Evolutionary conservation across 2,329 filamentous ascomycete species (phyloP).

Genomic region (Cytospora schulzeri): DNA sequence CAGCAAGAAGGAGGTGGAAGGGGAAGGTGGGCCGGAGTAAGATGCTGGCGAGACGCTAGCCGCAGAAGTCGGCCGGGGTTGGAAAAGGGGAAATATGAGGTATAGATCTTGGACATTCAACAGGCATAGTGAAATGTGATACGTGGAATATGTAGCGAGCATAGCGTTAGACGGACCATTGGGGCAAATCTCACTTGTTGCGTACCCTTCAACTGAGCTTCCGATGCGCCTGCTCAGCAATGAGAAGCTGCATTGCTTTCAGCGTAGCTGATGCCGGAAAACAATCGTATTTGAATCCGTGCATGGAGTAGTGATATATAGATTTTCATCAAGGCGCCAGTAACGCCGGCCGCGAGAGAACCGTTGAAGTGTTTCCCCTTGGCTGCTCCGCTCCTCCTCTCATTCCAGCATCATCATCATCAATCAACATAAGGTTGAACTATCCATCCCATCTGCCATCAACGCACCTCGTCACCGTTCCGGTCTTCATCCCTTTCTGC

Average conservation of each 20-base stretch:
- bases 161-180: conserved; percentile 16
- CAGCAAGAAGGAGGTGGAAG: neutral
- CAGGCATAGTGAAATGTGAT: neutral
- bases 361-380: conserved; percentile 16
- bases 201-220: conserved; percentile 2
- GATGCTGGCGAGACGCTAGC: neutral
- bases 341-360: conserved; percentile 9
- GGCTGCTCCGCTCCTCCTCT: neutral
- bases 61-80: neutral
- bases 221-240: neutral
- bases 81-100: neutral
- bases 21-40: neutral
- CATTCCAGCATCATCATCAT: neutral
- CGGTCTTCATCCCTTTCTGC: conserved; percentile 26
- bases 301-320: neutral
- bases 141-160: conserved; percentile 9
- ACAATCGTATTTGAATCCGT: neutral
- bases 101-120: neutral
- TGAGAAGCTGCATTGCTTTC: conserved; percentile 3
- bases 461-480: neutral
- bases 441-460: neutral
- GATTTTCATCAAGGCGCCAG: conserved; percentile 3
- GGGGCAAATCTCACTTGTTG: conserved; percentile 4
- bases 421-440: conserved; percentile 17
- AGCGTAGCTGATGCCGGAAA: neutral